Percentiles rank a stretch among this genome's conserved stretches.
Conservation (phyloP, 805 yeast species). For the Clavispora santaluciae region DNA sequence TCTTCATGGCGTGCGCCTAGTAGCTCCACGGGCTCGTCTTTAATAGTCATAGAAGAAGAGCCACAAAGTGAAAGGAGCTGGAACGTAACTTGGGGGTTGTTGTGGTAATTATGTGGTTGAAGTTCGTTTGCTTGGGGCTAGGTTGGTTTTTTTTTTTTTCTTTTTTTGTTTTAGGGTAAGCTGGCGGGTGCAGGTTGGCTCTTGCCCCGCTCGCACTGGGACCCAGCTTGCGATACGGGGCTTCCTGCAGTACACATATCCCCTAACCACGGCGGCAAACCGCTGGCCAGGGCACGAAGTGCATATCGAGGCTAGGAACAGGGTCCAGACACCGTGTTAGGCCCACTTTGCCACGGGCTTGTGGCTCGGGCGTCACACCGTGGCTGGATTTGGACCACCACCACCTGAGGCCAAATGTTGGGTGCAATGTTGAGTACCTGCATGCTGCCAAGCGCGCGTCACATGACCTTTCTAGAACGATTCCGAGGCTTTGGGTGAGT, state of each 20-base stretch:
- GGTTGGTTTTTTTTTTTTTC: background rate
- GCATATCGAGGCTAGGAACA: too few relatives aligned
- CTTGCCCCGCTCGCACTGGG: background rate
- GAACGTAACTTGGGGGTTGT: background rate
- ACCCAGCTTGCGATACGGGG: too few relatives aligned
- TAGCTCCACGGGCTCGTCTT: constrained; percentile 20
- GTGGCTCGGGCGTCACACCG: too few relatives aligned
- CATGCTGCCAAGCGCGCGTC: background rate
- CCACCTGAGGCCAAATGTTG: constrained; percentile 2
- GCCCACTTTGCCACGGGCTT: too few relatives aligned
- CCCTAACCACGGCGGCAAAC: too few relatives aligned
- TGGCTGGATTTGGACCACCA: too few relatives aligned
- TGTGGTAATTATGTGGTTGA: background rate
- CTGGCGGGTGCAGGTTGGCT: background rate
- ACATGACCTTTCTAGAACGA: too few relatives aligned
- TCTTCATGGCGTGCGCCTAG: constrained; percentile 27
- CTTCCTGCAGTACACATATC: too few relatives aligned
- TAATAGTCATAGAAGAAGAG: constrained; percentile 13
- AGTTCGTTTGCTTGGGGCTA: background rate
- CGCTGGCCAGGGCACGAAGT: too few relatives aligned
- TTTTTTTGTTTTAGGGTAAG: background rate
- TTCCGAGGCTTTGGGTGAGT: too few relatives aligned
- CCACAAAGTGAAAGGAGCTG: background rate
- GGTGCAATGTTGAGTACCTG: constrained; percentile 2
- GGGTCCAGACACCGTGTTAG: too few relatives aligned